These are phyloP conservation scores for Fraxinus baroniana DNA, from an alignment of 305 asterid species.

Conservation along the genomic window DNA sequence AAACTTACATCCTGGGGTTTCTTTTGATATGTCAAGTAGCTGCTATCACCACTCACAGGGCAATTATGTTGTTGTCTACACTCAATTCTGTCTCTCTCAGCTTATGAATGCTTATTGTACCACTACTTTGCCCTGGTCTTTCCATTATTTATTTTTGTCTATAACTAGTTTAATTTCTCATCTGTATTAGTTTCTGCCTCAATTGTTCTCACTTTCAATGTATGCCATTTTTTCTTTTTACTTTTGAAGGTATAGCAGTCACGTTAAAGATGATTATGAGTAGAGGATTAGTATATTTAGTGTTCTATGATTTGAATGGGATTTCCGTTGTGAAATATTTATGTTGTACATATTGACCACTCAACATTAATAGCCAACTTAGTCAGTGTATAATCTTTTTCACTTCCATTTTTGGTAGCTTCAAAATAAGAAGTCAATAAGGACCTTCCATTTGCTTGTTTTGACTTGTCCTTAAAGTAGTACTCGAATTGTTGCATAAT, in stretches of 20 bases:
- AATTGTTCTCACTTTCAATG: background rate
- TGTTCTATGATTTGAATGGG: background rate
- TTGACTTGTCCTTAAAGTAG: background rate
- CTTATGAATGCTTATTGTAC: background rate
- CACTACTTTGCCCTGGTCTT: constrained; percentile 6
- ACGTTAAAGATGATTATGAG: background rate
- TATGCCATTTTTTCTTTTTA: background rate
- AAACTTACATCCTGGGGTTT: background rate
- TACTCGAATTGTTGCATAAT: background rate
- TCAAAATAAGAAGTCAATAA: background rate
- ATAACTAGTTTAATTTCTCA: background rate
- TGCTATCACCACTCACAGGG: background rate
- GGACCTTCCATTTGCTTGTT: constrained; percentile 7
- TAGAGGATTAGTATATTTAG: background rate
- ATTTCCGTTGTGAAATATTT: background rate
- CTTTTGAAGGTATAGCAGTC: background rate
- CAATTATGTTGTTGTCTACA: background rate
- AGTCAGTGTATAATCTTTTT: background rate
- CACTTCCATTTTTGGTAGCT: background rate
- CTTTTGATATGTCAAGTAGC: background rate
- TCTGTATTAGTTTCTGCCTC: background rate
- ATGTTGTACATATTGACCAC: background rate
- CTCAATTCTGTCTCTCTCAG: background rate
- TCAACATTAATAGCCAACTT: background rate
- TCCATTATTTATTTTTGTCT: background rate